Evolutionary conservation across 306 rosid genomes (phyloP).

Genomic region (Lagenaria siceraria): DNA sequence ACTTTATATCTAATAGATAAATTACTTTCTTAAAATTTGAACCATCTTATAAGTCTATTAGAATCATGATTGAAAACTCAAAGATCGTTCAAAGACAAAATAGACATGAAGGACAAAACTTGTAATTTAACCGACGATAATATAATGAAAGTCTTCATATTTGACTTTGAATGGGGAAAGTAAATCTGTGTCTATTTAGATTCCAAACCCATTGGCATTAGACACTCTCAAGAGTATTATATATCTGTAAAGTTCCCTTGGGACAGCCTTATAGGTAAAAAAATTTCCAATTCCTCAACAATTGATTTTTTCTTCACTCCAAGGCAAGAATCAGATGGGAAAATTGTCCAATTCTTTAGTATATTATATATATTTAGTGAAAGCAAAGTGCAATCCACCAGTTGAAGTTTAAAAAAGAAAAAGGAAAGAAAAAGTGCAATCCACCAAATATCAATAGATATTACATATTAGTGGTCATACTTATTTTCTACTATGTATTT

Average conservation of each 20-base stretch:
- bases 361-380: background rate
- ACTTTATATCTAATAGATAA: background rate
- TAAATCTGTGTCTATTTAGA: background rate
- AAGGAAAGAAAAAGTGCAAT: too few species aligned
- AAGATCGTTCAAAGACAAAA: too few species aligned
- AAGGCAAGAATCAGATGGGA: constrained; percentile 3
- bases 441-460: too few species aligned
- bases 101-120: too few species aligned
- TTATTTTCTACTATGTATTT: background rate
- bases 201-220: background rate
- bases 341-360: background rate
- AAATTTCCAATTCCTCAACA: background rate
- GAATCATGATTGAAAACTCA: too few species aligned
- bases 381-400: background rate
- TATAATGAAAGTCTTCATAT: background rate
- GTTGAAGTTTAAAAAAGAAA: too few species aligned
- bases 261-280: background rate
- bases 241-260: background rate
- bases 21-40: background rate
- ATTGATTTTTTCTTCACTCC: background rate
- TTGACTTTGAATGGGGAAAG: background rate
- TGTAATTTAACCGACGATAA: too few species aligned
- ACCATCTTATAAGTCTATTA: too few species aligned
- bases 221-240: background rate
- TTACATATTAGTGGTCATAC: background rate